Base-by-base conservation (phyloP, 2,329 filamentous ascomycete genomes). In the Chrysoporthe austroafricana region DNA sequence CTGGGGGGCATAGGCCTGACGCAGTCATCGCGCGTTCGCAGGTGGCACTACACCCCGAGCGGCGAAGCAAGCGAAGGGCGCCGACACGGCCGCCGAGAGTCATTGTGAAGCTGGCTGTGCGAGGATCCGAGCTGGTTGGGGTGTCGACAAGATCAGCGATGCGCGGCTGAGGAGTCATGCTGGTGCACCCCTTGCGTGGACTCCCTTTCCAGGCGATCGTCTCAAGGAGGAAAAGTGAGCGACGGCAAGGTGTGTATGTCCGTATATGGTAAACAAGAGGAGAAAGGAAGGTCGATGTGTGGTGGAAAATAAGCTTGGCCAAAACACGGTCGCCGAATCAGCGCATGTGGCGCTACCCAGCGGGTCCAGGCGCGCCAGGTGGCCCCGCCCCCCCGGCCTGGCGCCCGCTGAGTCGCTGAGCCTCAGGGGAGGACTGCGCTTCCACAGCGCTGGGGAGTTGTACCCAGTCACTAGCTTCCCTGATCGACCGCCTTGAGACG, bases 401-500 rank as follows among this genome's bases (percentile, higher is more conserved):
- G 26, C 26, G 26, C 26, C 26, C 26, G 26, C 26, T 26, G 26
- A 26, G 26, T 9, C 44, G 44, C 44, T 46, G 44, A 46, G 44
- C 44, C 44, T 46, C 9, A 26, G 26, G 26, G 26, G 26, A 26
- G 26, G 26, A 26, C 26, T 26, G 26, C 26, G 26, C 26, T 26
- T 26, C 26, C n/a, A 52, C 21, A 52, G 48, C n/a, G 48, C n/a
- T 21, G 48, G 3, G 11, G 18, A 8, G 26, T 26, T 50, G 7
- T 50, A 50, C 48, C 48, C 13, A 26, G 52, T 14, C 34, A 57
- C 52, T 57, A 57, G 52, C 32, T 36, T 34, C 34, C 32, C 32
- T 57, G 54, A 57, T 36, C 54, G 34, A 13, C 54, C 54, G 8
- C 18, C 48, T 32, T 63, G 61, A 63, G 61, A 63, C 61, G 61